These are phyloP conservation scores for Bigelowiella natans DNA, from an alignment of 78 protist genomes.

Conservation along the genomic window DNA sequence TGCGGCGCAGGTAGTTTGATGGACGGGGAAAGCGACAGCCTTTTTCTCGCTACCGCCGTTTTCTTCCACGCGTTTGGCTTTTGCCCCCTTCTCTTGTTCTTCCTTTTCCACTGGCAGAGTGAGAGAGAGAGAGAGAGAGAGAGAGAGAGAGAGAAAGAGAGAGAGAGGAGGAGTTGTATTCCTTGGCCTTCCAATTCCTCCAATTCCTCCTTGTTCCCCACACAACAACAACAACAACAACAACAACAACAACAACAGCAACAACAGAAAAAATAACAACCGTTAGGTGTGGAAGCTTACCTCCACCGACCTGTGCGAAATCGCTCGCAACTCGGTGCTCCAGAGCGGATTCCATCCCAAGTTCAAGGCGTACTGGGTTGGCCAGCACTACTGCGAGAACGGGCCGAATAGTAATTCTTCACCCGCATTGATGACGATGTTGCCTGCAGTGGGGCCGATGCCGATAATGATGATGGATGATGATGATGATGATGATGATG, in stretches of 20 bases:
- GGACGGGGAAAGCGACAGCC: too few species aligned
- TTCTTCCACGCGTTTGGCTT: too few species aligned
- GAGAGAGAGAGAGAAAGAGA: not conserved
- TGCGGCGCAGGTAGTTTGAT: constrained; percentile 77
- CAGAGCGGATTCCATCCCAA: constrained; percentile 14
- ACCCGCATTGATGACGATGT: not conserved
- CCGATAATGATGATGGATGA: not conserved
- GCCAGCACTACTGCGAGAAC: not conserved
- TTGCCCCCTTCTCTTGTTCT: too few species aligned
- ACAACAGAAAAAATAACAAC: too few species aligned
- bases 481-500: not conserved
- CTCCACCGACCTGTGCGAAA: constrained; percentile 83
- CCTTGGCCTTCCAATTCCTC: not conserved
- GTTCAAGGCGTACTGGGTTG: not conserved
- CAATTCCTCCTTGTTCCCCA: not conserved
- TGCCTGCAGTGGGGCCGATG: not conserved
- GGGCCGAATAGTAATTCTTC: too few species aligned
- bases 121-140: not conserved
- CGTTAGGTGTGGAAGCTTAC: constrained; percentile 65
- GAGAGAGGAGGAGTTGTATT: not conserved
- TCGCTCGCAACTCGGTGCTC: constrained; percentile 65
- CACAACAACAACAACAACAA: too few species aligned
- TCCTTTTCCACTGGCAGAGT: not conserved
- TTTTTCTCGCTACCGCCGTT: too few species aligned
- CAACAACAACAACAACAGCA: too few species aligned